These are phyloP conservation scores for Thelonectria discophora DNA, from an alignment of 2,329 filamentous ascomycete species.

Conservation along the genomic window DNA sequence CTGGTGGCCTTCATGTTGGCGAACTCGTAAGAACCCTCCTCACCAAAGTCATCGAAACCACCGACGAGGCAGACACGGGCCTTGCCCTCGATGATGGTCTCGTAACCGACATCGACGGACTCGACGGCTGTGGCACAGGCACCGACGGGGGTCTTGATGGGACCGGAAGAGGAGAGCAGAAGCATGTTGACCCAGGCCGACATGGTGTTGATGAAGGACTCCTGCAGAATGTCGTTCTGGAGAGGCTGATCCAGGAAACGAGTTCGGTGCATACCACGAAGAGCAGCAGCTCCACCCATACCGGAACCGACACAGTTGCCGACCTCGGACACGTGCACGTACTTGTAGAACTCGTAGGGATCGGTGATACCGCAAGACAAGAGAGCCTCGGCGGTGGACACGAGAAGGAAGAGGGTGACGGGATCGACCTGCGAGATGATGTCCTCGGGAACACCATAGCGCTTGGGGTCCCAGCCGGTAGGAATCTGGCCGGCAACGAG, in stretches of 20 bases:
- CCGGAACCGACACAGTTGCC: conserved; percentile 98
- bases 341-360: conserved; percentile 99
- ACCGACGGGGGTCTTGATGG: conserved; percentile 98
- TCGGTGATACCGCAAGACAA: conserved; percentile 95
- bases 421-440: conserved; percentile 98
- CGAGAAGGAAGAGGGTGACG: conserved; percentile 93
- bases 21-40: conserved; percentile 99
- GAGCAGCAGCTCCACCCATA: conserved; percentile 92
- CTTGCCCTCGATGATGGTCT: conserved; percentile 98
- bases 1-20: conserved; percentile 99
- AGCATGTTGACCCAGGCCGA: conserved; percentile 99
- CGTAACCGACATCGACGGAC: conserved; percentile 96
- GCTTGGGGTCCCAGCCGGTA: conserved; percentile 95
- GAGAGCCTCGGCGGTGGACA: conserved; percentile 91
- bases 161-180: conserved; percentile 93
- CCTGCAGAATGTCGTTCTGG: conserved; percentile 98
- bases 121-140: conserved; percentile 97
- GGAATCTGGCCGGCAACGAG: conserved; percentile 97
- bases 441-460: conserved; percentile 95
- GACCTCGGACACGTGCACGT: conserved; percentile 96
- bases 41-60: conserved; percentile 99
- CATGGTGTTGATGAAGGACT: conserved; percentile 99
- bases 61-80: conserved; percentile 96
- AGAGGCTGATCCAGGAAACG: conserved; percentile 96
- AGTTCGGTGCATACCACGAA: conserved; percentile 98